phyloP scores from a whole-genome alignment of 2,329 filamentous ascomycete genomes.

The Calonectria multiphialidica region DNA sequence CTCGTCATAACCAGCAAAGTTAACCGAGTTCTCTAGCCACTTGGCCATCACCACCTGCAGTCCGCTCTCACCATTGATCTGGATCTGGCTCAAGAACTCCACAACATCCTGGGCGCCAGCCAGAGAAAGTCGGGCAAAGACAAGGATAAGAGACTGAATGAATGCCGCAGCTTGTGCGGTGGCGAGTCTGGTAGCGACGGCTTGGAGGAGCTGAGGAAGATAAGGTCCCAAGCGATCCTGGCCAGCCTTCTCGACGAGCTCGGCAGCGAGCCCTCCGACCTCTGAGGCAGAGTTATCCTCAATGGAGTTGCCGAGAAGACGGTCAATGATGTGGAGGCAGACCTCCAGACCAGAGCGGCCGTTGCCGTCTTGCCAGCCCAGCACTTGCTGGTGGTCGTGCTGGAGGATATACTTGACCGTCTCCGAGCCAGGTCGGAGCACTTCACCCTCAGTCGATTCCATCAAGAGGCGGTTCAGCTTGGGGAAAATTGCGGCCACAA shows the following conservation, averaged over 20 bases:
- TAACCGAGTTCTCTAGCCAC: slow-evolving; percentile 97
- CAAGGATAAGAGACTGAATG: slow-evolving; percentile 94
- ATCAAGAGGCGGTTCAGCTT: slow-evolving; percentile 88
- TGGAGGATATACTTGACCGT: slow-evolving; percentile 90
- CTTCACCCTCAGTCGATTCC: slow-evolving; percentile 85
- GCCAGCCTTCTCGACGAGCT: slow-evolving; percentile 95
- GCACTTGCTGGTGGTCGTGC: slow-evolving; percentile 91
- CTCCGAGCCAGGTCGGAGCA: slow-evolving; percentile 87
- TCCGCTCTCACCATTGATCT: slow-evolving; percentile 84
- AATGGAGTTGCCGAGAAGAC: slow-evolving; percentile 84
- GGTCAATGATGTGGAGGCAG: slow-evolving; percentile 91
- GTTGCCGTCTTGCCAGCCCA: slow-evolving; percentile 84
- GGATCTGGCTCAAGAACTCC: slow-evolving; percentile 87
- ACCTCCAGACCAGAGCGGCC: slow-evolving; percentile 89
- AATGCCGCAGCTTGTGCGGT: slow-evolving; percentile 88
- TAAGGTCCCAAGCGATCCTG: slow-evolving; percentile 92
- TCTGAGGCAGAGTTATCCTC: slow-evolving; percentile 96
- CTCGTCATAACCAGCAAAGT: slow-evolving; percentile 98
- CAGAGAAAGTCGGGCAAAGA: slow-evolving; percentile 91
- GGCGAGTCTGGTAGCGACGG: slow-evolving; percentile 86
- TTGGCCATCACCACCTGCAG: slow-evolving; percentile 90
- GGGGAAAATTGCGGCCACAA: slow-evolving; percentile 86
- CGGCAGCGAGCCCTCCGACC: slow-evolving; percentile 92
- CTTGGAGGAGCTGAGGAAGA: slow-evolving; percentile 86
- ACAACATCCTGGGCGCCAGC: slow-evolving; percentile 90